Conservation (phyloP, 352 stramenopile genomes). For the Peronosclerospora sorghi region DNA sequence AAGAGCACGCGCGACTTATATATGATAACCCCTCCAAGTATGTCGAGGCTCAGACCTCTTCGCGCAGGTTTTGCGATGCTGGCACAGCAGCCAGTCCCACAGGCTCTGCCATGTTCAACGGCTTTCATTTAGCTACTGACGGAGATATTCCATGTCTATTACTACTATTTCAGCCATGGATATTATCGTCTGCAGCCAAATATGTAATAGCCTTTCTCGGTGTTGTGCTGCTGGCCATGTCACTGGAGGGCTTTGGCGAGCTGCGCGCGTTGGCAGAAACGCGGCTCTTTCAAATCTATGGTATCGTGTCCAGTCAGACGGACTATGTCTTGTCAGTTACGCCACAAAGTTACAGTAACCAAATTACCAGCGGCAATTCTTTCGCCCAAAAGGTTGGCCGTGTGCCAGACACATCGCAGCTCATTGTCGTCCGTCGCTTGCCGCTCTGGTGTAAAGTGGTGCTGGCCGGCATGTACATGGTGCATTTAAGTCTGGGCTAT, state of each 20-base stretch:
- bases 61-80: constrained; percentile 43
- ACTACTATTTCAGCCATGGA: constrained; percentile 74
- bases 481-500: constrained; percentile 64
- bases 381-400: constrained; percentile 17
- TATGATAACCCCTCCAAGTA: constrained; percentile 37
- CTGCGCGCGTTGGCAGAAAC: constrained; percentile 34
- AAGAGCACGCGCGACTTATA: constrained; percentile 45
- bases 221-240: constrained; percentile 52
- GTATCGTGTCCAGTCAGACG: constrained; percentile 42
- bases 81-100: constrained; percentile 23
- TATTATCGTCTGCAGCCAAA: constrained; percentile 50
- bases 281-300: constrained; percentile 40
- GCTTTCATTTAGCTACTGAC: constrained; percentile 65
- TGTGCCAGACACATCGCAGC: constrained; percentile 12
- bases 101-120: constrained; percentile 78
- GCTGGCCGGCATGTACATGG: constrained; percentile 66
- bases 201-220: constrained; percentile 73
- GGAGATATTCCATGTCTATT: constrained; percentile 45
- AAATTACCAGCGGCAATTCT: constrained; percentile 4
- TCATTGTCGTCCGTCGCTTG: constrained; percentile 46
- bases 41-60: constrained; percentile 19
- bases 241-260: constrained; percentile 52
- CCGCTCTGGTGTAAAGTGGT: constrained; percentile 42
- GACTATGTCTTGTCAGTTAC: constrained; percentile 46
- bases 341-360: constrained; percentile 10